Evolutionary conservation across 2,329 filamentous ascomycete genomes (phyloP), one percentile per base, ranked within the genome.

Genomic region (Clarireedia homoeocarpa): DNA sequence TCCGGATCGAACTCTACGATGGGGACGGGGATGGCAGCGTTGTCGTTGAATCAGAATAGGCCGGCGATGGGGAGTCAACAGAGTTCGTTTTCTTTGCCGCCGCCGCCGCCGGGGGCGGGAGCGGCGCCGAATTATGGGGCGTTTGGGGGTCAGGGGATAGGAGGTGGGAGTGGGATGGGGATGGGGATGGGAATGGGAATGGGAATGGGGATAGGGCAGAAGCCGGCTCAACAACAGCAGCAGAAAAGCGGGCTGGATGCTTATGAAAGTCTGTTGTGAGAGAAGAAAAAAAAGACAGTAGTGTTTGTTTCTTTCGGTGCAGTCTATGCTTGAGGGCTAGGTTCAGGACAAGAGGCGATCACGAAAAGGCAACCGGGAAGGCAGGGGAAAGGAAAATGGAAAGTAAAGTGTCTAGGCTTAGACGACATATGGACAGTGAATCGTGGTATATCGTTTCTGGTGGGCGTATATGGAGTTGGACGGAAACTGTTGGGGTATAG

Each of bases 201-300:
- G 42, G 58, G 53, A 7, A 53, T 26, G 15, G 50, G 51, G 2
- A 47, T 42, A 7, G 55, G 58, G 27, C n/a, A 51, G 17, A 60
- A 63, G n/a, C 58, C 56, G 27, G 61, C 63, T 9, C 58, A 58
- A 27, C 59, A 58, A 38, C 24, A 53, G 17, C 69, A 72, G 34
- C 69, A 71, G 58, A 73, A 73, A 57, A 65, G 62, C 14, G 78
- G 78, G 1, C 64, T 82, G 57, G 79, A 81, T 67, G 78, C 77
- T 58, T 82, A 77, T 65, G 77, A 81, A 62, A 82, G 79, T 67
- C 71, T 82, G 59, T 64, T 82, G 58, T 82, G 50, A 64, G 69
- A 66, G 14, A 12, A 66, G 14, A 12, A 6, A 7, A 49, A 23
- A 17, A n/a, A 2, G 12, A 36, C 6, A 9, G 4, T 15, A 3